Evolutionary conservation across 2,329 filamentous ascomycete species (phyloP).

Genomic region (Fusarium sp.): DNA sequence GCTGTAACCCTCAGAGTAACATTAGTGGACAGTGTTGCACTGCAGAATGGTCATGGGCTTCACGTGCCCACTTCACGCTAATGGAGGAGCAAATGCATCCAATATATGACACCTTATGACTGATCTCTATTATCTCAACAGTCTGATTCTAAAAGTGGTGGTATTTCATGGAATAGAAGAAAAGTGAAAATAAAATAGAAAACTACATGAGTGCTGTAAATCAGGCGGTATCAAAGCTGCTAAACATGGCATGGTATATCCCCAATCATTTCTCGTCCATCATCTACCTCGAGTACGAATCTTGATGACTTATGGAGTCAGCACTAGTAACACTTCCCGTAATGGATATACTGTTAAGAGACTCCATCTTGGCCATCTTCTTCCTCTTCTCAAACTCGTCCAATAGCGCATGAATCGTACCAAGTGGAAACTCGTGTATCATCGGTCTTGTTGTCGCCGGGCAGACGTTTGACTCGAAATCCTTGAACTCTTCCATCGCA

Average conservation of each 20-base stretch:
- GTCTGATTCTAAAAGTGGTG: neutral
- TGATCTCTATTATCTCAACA: neutral
- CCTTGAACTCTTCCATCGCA: conserved; percentile 50
- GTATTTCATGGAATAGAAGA: neutral
- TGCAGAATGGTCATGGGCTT: neutral
- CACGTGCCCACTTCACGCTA: neutral
- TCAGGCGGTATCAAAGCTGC: neutral
- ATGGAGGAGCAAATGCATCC: neutral
- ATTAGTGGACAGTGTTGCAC: neutral
- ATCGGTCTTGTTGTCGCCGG: conserved; percentile 27
- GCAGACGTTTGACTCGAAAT: conserved; percentile 47
- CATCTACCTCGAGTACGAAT: conserved; percentile 4
- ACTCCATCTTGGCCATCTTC: conserved; percentile 33
- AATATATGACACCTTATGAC: neutral
- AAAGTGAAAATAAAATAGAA: neutral
- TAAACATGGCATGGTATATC: conserved; percentile 1
- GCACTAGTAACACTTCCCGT: conserved; percentile 21
- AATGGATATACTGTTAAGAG: conserved; percentile 14
- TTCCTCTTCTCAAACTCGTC: conserved; percentile 35
- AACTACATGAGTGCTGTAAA: neutral
- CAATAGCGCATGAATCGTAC: conserved; percentile 28
- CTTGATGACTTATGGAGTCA: conserved; percentile 17
- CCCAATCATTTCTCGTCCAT: neutral
- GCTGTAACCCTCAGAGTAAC: neutral
- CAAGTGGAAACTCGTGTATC: conserved; percentile 29